Evolutionary conservation across 2,329 filamentous ascomycete species (phyloP).

Genomic region (Pseudovirgaria hyperparasitica): DNA sequence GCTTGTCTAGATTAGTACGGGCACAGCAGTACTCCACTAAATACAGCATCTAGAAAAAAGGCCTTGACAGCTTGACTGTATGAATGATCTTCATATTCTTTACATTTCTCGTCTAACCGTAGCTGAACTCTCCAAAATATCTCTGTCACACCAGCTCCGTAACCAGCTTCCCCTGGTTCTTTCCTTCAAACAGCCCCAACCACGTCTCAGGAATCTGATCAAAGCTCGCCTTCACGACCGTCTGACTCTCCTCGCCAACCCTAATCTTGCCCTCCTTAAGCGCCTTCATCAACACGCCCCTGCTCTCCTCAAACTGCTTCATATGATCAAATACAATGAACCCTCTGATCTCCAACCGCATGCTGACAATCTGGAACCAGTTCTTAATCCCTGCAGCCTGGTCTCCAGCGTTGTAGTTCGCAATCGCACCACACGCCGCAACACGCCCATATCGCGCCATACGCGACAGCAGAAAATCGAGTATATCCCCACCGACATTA

Average conservation of each 20-base stretch:
- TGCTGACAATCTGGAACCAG: slow-evolving; percentile 30
- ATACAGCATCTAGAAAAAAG: no score
- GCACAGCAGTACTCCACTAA: no score
- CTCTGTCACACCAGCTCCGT: slow-evolving; percentile 20
- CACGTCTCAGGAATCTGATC: slow-evolving; percentile 38
- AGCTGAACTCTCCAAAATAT: no score
- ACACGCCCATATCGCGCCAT: slow-evolving; percentile 29
- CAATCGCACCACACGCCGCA: slow-evolving; percentile 31
- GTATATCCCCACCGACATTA: slow-evolving; percentile 36
- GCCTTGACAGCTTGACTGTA: no score
- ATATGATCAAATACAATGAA: slow-evolving; percentile 32
- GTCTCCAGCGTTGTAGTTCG: slow-evolving; percentile 27
- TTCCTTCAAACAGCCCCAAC: slow-evolving; percentile 34
- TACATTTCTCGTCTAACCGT: no score
- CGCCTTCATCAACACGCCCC: slow-evolving; percentile 12
- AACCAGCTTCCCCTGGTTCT: slow-evolving; percentile 35
- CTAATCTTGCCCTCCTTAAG: slow-evolving; percentile 34
- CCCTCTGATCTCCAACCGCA: slow-evolving; percentile 29
- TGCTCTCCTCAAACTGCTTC: slow-evolving; percentile 5
- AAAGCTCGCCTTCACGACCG: slow-evolving; percentile 33
- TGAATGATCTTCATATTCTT: no score
- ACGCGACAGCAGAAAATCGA: slow-evolving; percentile 33
- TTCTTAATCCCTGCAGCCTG: slow-evolving; percentile 23
- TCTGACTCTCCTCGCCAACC: slow-evolving; percentile 33
- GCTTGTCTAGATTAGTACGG: no score